Evolutionary conservation across 352 stramenopile genomes (phyloP), one percentile per base, ranked within the genome.

Genomic region (Phytophthora vignae): DNA sequence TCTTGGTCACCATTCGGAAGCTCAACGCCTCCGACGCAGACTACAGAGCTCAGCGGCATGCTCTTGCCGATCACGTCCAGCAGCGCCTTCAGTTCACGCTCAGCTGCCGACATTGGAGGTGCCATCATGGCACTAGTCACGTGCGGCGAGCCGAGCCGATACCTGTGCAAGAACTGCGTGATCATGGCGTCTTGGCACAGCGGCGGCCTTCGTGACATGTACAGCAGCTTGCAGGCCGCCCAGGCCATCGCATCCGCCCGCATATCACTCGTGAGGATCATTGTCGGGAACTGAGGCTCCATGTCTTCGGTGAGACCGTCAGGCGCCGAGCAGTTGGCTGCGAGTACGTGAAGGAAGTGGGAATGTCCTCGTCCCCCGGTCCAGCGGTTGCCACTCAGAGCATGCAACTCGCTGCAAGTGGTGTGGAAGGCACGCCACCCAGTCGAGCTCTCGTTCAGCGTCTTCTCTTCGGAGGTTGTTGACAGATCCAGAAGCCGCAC

Each of bases 211-310:
- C 79, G 71, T 15, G 81, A 64, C 3, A 68, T 27, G 40, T 79
- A 79, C 15, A 91, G 59, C 36, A 89, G 53, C 29, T 82, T 65
- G 55, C 83, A 91, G 7, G 74, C 73, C 3, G 79, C 78, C 81
- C 81, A 89, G 0, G 78, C 77, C 73, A 88, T 81, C 25, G 81
- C 67, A 62, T 91, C 83, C 4, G 64, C 69, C 1, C 83, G 81
- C 4, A 85, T 49, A 55, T 78, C 80, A 27, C 71, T 81, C 19
- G 58, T 80, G 38, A 89, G 66, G 46, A 80, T 27, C 50, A 88
- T 68, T 5, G 60, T 54, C 0, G 57, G 53, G 2, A 81, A 12
- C n/a, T 73, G 49, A 36, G 58, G 56, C 14, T 25, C 19, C 54
- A 72, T 74, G 4, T 64, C 59, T 62, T 72, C 46, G 0, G 64